These are phyloP conservation scores for Plicaturopsis crispa DNA, from an alignment of 768 basidiomycete species.

Conservation along the genomic window DNA sequence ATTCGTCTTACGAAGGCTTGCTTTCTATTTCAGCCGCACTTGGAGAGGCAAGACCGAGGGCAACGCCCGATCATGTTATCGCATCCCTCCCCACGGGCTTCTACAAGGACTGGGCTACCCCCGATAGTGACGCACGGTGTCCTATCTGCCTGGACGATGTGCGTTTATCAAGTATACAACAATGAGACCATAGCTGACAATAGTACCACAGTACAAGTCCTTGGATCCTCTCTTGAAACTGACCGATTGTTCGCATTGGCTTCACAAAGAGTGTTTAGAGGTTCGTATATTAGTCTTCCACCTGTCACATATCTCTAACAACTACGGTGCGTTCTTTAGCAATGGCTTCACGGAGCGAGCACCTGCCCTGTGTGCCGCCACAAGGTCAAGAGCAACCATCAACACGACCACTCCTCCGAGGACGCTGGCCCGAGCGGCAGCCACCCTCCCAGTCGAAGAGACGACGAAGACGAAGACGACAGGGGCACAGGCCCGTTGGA, in stretches of 20 bases:
- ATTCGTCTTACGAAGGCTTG: constrained; percentile 66
- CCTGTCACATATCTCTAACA: background rate
- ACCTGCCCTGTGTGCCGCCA: constrained; percentile 81
- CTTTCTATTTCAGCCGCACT: constrained; percentile 49
- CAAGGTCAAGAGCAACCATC: too few relatives aligned
- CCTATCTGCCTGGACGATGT: constrained; percentile 86
- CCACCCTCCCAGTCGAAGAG: constrained; percentile 3
- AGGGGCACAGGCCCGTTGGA: constrained; percentile 1
- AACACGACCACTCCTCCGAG: constrained; percentile 2
- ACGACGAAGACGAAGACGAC: constrained; percentile 8
- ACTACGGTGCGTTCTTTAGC: constrained; percentile 29
- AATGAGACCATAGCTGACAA: constrained; percentile 7
- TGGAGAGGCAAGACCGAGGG: constrained; percentile 62
- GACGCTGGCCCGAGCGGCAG: constrained; percentile 2
- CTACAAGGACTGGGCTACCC: constrained; percentile 63
- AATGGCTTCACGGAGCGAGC: constrained; percentile 73
- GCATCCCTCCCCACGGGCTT: constrained; percentile 48
- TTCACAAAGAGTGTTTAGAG: constrained; percentile 70
- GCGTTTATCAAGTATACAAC: constrained; percentile 20
- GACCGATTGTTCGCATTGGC: constrained; percentile 69
- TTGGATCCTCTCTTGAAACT: constrained; percentile 61
- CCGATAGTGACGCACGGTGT: constrained; percentile 65
- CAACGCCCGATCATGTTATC: constrained; percentile 56
- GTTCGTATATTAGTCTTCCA: constrained; percentile 26
- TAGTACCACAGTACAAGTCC: constrained; percentile 46